phyloP scores from a whole-genome alignment of 129 eudicot species.

The Oenanthe sinensis region DNA sequence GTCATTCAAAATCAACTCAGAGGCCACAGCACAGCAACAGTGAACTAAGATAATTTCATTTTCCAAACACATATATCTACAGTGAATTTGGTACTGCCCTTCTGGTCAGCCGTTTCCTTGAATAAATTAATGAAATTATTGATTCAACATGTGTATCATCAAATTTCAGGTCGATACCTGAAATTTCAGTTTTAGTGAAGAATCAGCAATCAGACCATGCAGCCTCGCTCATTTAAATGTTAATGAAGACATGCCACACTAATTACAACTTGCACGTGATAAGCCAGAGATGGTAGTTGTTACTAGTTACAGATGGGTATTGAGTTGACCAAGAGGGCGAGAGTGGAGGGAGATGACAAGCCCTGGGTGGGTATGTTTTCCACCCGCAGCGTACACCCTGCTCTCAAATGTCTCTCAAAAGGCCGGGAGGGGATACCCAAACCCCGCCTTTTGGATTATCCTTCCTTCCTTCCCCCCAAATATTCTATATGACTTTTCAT shows the following conservation, averaged over 20 bases:
- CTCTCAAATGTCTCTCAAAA: constrained; percentile 12
- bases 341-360: constrained; percentile 51
- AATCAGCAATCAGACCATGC: neutral
- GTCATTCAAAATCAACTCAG: neutral
- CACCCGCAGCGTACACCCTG: constrained; percentile 64
- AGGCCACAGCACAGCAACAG: neutral
- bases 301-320: constrained; percentile 56
- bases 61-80: neutral
- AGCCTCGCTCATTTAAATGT: too few species aligned
- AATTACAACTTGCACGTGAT: neutral
- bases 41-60: neutral
- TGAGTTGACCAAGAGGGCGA: constrained; percentile 56
- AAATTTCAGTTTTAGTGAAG: neutral
- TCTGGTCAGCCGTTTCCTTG: neutral
- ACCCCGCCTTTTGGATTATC: too few species aligned
- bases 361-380: constrained; percentile 58
- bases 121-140: neutral
- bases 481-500: too few species aligned
- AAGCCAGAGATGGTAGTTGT: too few species aligned
- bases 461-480: too few species aligned
- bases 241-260: neutral
- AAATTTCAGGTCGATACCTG: constrained; percentile 57
- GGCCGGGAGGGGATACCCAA: too few species aligned
- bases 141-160: neutral
- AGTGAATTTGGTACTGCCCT: neutral